Evolutionary conservation across 2,329 filamentous ascomycete genomes (phyloP), one percentile per base, ranked within the genome.

Genomic region (Fusarium succisae): DNA sequence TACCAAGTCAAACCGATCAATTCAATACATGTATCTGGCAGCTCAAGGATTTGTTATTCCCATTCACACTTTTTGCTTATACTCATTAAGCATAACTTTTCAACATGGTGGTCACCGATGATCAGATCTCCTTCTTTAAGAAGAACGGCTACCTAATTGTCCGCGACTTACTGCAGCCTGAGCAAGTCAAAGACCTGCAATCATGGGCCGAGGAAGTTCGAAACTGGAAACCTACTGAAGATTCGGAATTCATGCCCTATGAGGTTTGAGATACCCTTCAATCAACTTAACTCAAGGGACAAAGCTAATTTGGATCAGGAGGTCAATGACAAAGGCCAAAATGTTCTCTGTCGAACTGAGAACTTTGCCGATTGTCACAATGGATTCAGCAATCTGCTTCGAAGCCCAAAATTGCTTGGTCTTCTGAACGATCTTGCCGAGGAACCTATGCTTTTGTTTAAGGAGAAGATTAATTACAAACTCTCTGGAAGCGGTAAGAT

Each of bases 391-490:
- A 32, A 28, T 60, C 35, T 60, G 22, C 28, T 60, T 1, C 45
- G 57, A 5, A 60, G 57, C 13, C 10, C 45, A 1, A 60, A 54
- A 4, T 5, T 60, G 15, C 35, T 60, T 22, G 45, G 57, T 26
- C 57, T 60, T 41, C 26, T 60, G 8, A 60, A 54, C 3, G 45
- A 60, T 12, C 57, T 60, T 4, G 57, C 57, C 1, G 45, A 26
- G 12, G 45, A 60, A 3, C 45, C 45, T n/a, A 60, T 60, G 45
- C 45, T 60, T 30, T 22, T 60, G 18, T 60, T 60, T 3, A 60
- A 60, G 45, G 57, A 60, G 12, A 60, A 60, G 45, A 60, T 60
- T 0, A 60, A 60, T 20, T 60, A 60, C 13, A 60, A 60, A 2
- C 57, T 60, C 1, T 5, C 57, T n/a, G 57, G 57, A 1, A 60